phyloP scores from a whole-genome alignment of 179 eudicot species.

The Nepenthes alata region DNA sequence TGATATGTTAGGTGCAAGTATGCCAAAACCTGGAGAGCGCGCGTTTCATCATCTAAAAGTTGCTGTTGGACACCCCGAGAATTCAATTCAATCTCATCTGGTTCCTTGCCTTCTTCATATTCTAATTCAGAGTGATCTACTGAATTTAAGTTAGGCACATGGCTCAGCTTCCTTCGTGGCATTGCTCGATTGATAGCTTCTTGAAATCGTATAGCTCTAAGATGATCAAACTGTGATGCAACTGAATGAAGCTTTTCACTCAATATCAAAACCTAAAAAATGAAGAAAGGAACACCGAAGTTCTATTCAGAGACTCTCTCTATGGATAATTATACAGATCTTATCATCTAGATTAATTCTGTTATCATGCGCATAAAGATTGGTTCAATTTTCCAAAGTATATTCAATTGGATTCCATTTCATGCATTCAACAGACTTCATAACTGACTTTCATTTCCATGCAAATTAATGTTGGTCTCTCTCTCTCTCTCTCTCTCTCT shows the following conservation, averaged over 20 bases:
- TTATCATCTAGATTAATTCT: too few species aligned
- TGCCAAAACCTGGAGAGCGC: slow-evolving; percentile 70
- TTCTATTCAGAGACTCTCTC: slow-evolving; percentile 1
- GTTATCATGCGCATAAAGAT: too few species aligned
- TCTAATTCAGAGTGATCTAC: slow-evolving; percentile 20
- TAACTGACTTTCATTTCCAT: too few species aligned
- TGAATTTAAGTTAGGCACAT: slow-evolving; percentile 17
- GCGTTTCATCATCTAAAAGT: slow-evolving; percentile 88
- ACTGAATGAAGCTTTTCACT: slow-evolving; percentile 88
- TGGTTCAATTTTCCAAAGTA: too few species aligned
- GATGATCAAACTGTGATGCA: slow-evolving; percentile 80
- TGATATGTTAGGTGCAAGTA: background rate
- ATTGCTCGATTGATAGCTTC: slow-evolving; percentile 57
- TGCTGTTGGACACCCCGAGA: slow-evolving; percentile 69
- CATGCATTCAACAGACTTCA: too few species aligned
- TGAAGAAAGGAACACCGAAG: background rate
- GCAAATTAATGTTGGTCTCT: too few species aligned
- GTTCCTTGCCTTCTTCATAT: slow-evolving; percentile 29
- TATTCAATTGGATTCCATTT: too few species aligned
- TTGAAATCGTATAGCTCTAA: slow-evolving; percentile 86
- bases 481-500: too few species aligned
- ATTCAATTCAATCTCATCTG: slow-evolving; percentile 39
- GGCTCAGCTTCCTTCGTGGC: slow-evolving; percentile 68
- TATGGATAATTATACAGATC: too few species aligned
- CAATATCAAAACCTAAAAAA: slow-evolving; percentile 68